A percentile compares a stretch with the other conserved stretches of the same genome.
phyloP scores from a whole-genome alignment of 2,329 filamentous ascomycete genomes.

The Monosporascus sp. region DNA sequence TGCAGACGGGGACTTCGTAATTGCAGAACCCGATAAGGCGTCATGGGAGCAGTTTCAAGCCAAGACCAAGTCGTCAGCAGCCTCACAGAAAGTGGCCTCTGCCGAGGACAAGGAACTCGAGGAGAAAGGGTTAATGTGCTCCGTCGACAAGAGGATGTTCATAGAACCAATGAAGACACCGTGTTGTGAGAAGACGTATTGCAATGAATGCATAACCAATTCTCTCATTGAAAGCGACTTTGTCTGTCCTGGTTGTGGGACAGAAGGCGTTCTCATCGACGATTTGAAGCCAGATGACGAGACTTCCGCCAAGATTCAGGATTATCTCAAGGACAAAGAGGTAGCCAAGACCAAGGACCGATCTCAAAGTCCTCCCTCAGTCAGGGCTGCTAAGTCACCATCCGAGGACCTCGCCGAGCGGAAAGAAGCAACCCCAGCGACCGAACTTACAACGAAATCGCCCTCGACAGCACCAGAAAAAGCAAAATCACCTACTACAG shows the following conservation, averaged over 20 bases:
- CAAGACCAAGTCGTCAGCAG: slow-evolving; percentile 80
- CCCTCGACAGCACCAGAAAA: slow-evolving; percentile 23
- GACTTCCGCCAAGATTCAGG: slow-evolving; percentile 69
- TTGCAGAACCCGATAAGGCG: slow-evolving; percentile 90
- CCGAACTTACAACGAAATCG: slow-evolving; percentile 32
- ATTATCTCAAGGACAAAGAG: slow-evolving; percentile 59
- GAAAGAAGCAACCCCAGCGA: slow-evolving; percentile 32
- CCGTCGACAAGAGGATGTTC: slow-evolving; percentile 96
- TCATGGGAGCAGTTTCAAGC: slow-evolving; percentile 97
- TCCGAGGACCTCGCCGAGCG: slow-evolving; percentile 17
- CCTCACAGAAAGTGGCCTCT: slow-evolving; percentile 71
- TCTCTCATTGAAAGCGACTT: slow-evolving; percentile 98
- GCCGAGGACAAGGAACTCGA: slow-evolving; percentile 81
- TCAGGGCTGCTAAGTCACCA: slow-evolving; percentile 28
- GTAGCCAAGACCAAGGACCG: slow-evolving; percentile 36
- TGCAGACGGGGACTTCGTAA: slow-evolving; percentile 93
- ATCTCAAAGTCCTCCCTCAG: slow-evolving; percentile 41
- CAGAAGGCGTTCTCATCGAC: slow-evolving; percentile 88
- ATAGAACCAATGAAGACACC: slow-evolving; percentile 98
- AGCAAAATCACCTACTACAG: slow-evolving; percentile 21
- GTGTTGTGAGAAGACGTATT: slow-evolving; percentile 97
- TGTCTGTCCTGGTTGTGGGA: slow-evolving; percentile 85
- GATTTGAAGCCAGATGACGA: slow-evolving; percentile 81
- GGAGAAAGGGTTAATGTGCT: slow-evolving; percentile 83
- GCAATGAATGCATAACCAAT: slow-evolving; percentile 99